Conservation (phyloP, 1,284 basidiomycete species). For the Cerioporus squamosus region DNA sequence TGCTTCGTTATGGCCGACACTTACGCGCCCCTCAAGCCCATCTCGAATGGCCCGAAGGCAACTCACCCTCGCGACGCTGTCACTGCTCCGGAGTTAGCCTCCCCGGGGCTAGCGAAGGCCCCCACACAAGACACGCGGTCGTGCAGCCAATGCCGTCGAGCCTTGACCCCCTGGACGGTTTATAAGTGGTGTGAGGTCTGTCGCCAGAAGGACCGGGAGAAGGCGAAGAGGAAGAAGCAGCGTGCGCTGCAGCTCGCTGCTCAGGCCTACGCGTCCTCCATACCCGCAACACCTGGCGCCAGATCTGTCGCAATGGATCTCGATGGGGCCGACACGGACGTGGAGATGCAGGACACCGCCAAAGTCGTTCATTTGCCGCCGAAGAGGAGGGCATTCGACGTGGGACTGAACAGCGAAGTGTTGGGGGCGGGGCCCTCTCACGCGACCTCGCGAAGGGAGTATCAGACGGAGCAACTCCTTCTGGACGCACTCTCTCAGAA, state of each 20-base stretch:
- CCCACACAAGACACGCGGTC: neutral
- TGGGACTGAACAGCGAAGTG: no score
- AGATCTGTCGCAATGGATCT: neutral
- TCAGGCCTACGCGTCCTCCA: neutral
- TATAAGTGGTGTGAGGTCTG: constrained; percentile 6
- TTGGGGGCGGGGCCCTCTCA: no score
- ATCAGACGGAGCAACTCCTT: constrained; percentile 8
- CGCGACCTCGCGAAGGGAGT: constrained; percentile 1
- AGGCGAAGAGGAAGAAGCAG: neutral
- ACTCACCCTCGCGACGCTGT: neutral
- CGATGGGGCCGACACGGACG: neutral
- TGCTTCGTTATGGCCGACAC: neutral
- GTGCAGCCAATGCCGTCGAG: constrained; percentile 1
- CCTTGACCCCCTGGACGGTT: neutral
- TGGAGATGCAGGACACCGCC: neutral
- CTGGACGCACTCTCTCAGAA: constrained; percentile 3
- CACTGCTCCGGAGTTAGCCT: neutral
- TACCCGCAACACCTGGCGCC: neutral
- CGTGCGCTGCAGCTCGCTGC: neutral
- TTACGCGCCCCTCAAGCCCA: constrained; percentile 2
- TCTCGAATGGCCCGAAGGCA: constrained; percentile 1
- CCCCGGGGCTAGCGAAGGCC: neutral
- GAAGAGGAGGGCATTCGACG: constrained; percentile 7
- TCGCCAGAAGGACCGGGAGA: neutral
- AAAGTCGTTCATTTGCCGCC: neutral